phyloP scores from a whole-genome alignment of 2,329 filamentous ascomycete genomes.

The Pseudogymnoascus sp. region DNA sequence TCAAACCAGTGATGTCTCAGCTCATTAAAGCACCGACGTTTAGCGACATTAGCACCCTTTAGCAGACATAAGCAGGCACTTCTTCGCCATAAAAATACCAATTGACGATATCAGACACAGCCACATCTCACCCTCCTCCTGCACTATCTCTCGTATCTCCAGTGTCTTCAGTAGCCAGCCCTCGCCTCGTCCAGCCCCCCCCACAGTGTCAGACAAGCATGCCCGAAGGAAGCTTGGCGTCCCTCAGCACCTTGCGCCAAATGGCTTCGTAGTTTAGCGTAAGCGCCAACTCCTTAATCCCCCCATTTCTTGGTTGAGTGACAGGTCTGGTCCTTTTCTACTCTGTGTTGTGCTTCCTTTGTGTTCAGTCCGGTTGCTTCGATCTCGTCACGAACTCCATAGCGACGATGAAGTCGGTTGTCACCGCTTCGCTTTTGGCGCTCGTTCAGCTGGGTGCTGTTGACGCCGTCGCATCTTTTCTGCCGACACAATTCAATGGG shows the following conservation, averaged over 20 bases:
- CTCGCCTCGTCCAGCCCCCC: not conserved
- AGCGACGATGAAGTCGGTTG: slow-evolving; percentile 4
- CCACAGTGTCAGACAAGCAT: not conserved
- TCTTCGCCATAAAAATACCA: not conserved
- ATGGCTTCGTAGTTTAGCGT: not conserved
- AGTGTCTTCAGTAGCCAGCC: not conserved
- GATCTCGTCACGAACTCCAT: not conserved
- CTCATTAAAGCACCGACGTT: not conserved
- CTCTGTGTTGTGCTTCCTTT: not conserved
- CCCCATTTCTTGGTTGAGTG: not conserved
- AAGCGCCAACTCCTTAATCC: not conserved
- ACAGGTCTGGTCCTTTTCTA: not conserved
- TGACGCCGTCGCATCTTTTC: not conserved
- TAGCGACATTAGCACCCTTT: not conserved
- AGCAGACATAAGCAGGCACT: not conserved
- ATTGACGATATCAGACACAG: not conserved
- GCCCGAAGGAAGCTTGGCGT: not conserved
- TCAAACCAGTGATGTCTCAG: not conserved
- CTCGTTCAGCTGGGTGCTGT: not conserved
- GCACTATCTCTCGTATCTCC: not conserved
- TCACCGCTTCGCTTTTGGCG: not conserved
- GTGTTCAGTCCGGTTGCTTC: not conserved
- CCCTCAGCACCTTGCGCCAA: not conserved
- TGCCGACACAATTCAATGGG: not conserved
- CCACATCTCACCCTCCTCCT: not conserved